Base-by-base conservation (phyloP, 805 yeast genomes). In the Cyberlindnera meyerae region DNA sequence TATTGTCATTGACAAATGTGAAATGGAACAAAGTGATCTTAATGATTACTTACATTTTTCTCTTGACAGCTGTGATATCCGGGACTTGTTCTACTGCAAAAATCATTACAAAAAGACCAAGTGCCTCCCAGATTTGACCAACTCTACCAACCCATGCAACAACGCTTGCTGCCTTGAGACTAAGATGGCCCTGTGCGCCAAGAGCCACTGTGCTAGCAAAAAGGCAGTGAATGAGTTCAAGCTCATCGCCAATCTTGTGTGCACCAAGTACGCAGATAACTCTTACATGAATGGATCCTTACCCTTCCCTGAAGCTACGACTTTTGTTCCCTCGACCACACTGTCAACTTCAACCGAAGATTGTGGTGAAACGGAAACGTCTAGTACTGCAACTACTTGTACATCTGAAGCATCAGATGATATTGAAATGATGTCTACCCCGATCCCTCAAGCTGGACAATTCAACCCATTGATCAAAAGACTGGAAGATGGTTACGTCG, bases 111-210 rank as follows among this genome's bases (percentile, higher is more conserved):
- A 44, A 34, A 36, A 31, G 4, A 33, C 13, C 3, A 40, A 42
- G 13, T 53, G 56, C 16, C 35, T 29, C 8, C 34, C 36, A 15
- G 30, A 27, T 27, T 24, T 33, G 27, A 30, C 35, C 18, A 40
- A 43, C 33, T 28, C 32, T 1, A 13, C 35, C 5, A 51, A 51
- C 25, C 40, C 42, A 0, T 52, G 57, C 24, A 51, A 51, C 31
- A 41, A 35, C 24, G 57, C 57, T 6, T 52, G 57, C 31, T 52
- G 57, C 36, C 44, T 46, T 12, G 48, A 49, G 30, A 46, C 42
- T 8, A 36, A 45, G 24, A 51, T 51, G 55, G 52, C 46, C 1
- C 30, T 43, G 22, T 52, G 57, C 38, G 51, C 57, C 2, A 37
- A 42, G 22, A 30, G 43, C 0, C 47, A 47, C 18, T 52, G 57